Conservation (phyloP, 352 stramenopile species). For the Peronospora destructor region DNA sequence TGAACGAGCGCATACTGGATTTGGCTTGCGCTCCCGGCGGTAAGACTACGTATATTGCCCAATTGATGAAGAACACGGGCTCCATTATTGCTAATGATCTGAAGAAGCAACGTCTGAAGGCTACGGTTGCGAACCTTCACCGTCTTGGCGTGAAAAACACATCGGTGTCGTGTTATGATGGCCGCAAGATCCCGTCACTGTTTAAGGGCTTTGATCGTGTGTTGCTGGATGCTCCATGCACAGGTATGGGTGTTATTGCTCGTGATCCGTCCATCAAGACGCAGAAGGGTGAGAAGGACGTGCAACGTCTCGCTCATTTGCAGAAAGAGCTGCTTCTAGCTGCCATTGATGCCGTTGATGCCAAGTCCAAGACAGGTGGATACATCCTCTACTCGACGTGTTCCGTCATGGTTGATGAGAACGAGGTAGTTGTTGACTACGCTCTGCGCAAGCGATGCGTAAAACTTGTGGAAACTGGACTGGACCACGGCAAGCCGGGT, state of each 20-base stretch:
- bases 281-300: slow-evolving; percentile 92
- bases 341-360: slow-evolving; percentile 97
- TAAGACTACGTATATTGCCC: slow-evolving; percentile 99
- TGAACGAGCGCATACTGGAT: slow-evolving; percentile 96
- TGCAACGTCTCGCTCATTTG: slow-evolving; percentile 89
- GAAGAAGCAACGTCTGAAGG: slow-evolving; percentile 94
- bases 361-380: slow-evolving; percentile 93
- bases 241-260: slow-evolving; percentile 96
- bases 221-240: slow-evolving; percentile 98
- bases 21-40: slow-evolving; percentile 97
- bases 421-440: slow-evolving; percentile 98
- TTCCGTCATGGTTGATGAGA: slow-evolving; percentile 89
- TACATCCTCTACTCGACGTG: slow-evolving; percentile 99
- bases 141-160: slow-evolving; percentile 98
- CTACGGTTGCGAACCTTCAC: slow-evolving; percentile 98
- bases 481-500: slow-evolving; percentile 93
- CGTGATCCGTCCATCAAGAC: slow-evolving; percentile 98
- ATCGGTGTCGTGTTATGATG: slow-evolving; percentile 96
- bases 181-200: slow-evolving; percentile 88
- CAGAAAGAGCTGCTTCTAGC: slow-evolving; percentile 99
- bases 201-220: slow-evolving; percentile 97
- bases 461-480: slow-evolving; percentile 95
- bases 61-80: slow-evolving; percentile 99
- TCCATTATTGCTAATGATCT: slow-evolving; percentile 98
- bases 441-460: slow-evolving; percentile 96